Evolutionary conservation across 495 filamentous ascomycete genomes (phyloP).

Genomic region (Paragyromitra xinjiangensis): DNA sequence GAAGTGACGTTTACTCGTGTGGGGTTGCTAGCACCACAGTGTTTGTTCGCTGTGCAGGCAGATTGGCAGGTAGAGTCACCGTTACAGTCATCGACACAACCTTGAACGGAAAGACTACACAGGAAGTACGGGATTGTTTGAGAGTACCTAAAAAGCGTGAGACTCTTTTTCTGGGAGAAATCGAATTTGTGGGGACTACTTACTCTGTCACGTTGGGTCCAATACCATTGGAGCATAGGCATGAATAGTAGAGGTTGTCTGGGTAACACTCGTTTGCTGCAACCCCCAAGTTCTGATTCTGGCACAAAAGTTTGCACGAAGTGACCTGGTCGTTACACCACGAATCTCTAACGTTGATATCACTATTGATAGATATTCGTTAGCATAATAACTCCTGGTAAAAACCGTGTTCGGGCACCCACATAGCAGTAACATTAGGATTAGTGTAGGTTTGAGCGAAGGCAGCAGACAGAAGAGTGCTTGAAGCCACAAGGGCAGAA

Average conservation of each 20-base stretch:
- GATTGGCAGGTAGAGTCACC: slow-evolving; percentile 64
- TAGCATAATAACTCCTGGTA: neutral
- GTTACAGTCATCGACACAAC: slow-evolving; percentile 67
- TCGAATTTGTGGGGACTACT: neutral
- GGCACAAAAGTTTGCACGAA: slow-evolving; percentile 72
- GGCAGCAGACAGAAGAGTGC: slow-evolving; percentile 39
- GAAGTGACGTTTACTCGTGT: slow-evolving; percentile 64
- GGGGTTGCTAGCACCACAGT: slow-evolving; percentile 73
- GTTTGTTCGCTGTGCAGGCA: slow-evolving; percentile 66
- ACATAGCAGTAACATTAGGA: slow-evolving; percentile 47
- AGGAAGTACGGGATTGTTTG: slow-evolving; percentile 76
- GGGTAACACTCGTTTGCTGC: slow-evolving; percentile 52
- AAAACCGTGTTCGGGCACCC: neutral
- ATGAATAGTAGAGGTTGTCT: slow-evolving; percentile 45
- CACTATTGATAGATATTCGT: slow-evolving; percentile 23
- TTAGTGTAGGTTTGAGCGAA: slow-evolving; percentile 44
- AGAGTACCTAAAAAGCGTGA: slow-evolving; percentile 64
- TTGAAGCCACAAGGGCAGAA: slow-evolving; percentile 44
- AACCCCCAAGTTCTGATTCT: slow-evolving; percentile 60
- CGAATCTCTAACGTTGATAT: slow-evolving; percentile 38
- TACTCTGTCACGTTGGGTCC: slow-evolving; percentile 54
- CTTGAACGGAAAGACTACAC: slow-evolving; percentile 67
- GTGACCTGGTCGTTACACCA: slow-evolving; percentile 68
- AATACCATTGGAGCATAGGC: slow-evolving; percentile 43
- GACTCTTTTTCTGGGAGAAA: neutral